Percentiles rank a stretch among this genome's conserved stretches.
These are phyloP conservation scores for Microcyclosporella mali DNA, from an alignment of 2,329 filamentous ascomycete species.

Conservation along the genomic window DNA sequence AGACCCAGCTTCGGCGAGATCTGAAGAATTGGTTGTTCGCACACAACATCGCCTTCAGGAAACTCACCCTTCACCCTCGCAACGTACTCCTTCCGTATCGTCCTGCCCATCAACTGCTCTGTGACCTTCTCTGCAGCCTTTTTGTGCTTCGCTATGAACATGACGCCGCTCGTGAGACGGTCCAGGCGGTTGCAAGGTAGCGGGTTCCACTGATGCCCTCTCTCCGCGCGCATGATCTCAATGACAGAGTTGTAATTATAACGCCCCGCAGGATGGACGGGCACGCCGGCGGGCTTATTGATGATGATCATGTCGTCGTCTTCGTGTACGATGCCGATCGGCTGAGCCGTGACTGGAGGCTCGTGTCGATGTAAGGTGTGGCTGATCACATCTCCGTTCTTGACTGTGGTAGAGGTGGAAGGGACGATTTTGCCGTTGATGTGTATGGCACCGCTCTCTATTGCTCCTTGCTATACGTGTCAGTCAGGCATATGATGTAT, in stretches of 20 bases:
- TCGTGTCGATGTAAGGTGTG: conserved; percentile 95
- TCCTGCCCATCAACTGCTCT: conserved; percentile 68
- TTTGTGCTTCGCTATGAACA: conserved; percentile 91
- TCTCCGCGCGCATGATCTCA: conserved; percentile 83
- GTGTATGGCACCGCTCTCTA: conserved; percentile 69
- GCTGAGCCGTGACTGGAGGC: conserved; percentile 76
- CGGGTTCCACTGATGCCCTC: conserved; percentile 53
- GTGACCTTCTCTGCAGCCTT: conserved; percentile 72
- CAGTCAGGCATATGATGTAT: conserved; percentile 26
- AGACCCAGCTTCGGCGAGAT: conserved; percentile 93
- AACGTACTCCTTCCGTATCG: conserved; percentile 90
- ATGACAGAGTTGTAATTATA: conserved; percentile 95
- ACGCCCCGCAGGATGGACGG: conserved; percentile 88
- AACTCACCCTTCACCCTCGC: conserved; percentile 87
- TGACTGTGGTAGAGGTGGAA: conserved; percentile 61
- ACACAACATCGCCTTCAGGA: conserved; percentile 83
- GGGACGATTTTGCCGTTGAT: conserved; percentile 70
- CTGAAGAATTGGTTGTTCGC: conserved; percentile 85
- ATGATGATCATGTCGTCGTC: conserved; percentile 92
- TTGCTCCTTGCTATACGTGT: conserved; percentile 57
- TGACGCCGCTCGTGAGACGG: conserved; percentile 87
- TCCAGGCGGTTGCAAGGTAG: conserved; percentile 88
- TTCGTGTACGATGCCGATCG: conserved; percentile 80
- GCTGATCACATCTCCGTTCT: conserved; percentile 85
- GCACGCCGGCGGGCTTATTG: conserved; percentile 91